These are phyloP conservation scores for Boletus reticuloceps DNA, from an alignment of 768 basidiomycete species.

Conservation along the genomic window DNA sequence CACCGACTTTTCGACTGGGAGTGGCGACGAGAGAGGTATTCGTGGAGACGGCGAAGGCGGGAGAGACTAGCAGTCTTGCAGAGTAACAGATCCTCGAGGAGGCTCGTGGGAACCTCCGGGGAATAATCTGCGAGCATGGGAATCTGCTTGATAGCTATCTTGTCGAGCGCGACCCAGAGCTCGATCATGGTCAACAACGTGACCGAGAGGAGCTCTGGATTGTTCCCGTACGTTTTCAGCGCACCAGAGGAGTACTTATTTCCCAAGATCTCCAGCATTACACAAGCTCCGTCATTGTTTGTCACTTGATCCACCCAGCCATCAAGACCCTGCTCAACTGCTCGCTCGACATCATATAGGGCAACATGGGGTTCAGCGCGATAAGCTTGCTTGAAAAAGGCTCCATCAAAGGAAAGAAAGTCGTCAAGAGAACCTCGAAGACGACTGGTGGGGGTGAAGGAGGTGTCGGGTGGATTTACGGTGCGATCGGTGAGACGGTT, in stretches of 20 bases:
- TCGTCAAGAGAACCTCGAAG: slow-evolving; percentile 14
- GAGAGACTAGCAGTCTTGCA: slow-evolving; percentile 26
- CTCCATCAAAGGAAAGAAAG: slow-evolving; percentile 12
- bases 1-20: slow-evolving; percentile 20
- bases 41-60: slow-evolving; percentile 26
- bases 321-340: slow-evolving; percentile 31
- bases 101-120: slow-evolving; percentile 39
- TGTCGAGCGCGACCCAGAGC: slow-evolving; percentile 49
- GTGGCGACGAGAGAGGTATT: slow-evolving; percentile 34
- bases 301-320: slow-evolving; percentile 30
- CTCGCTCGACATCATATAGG: slow-evolving; percentile 38
- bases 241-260: slow-evolving; percentile 28
- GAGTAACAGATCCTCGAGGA: slow-evolving; percentile 44
- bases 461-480: too few relatives aligned
- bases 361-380: slow-evolving; percentile 9
- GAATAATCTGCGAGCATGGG: slow-evolving; percentile 44
- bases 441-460: background rate
- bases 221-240: slow-evolving; percentile 25
- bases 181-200: slow-evolving; percentile 46
- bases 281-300: slow-evolving; percentile 21
- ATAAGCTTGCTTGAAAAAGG: slow-evolving; percentile 15
- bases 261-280: slow-evolving; percentile 27
- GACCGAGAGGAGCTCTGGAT: slow-evolving; percentile 36
- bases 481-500: background rate
- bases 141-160: slow-evolving; percentile 27